Conservation (phyloP, 176 grass and related monocot species). For the Carex kokanica region DNA sequence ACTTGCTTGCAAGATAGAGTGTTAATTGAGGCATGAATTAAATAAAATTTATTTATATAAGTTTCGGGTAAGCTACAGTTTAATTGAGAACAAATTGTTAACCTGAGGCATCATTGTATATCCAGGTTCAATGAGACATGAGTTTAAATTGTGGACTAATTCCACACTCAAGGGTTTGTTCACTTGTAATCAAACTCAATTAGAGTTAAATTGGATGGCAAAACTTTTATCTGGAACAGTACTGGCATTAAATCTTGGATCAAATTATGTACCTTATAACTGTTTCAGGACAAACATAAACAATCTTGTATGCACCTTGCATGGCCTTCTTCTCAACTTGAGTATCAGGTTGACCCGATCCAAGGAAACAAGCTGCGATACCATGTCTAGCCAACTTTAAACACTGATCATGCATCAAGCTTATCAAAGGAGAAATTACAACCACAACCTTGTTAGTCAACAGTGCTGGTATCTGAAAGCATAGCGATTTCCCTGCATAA, state of each 20-base stretch:
- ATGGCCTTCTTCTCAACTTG: slow-evolving; percentile 78
- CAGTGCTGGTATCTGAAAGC: slow-evolving; percentile 90
- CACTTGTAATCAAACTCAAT: not conserved
- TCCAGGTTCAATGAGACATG: not conserved
- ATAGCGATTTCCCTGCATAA: slow-evolving; percentile 81
- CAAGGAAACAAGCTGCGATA: slow-evolving; percentile 90
- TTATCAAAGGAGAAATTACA: slow-evolving; percentile 93
- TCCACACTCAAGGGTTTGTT: not conserved
- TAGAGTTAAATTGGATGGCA: not conserved
- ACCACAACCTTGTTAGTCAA: slow-evolving; percentile 73
- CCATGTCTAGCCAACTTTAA: slow-evolving; percentile 82
- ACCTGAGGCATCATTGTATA: not conserved
- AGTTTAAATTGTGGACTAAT: not conserved
- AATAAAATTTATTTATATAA: not conserved
- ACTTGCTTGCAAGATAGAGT: not conserved
- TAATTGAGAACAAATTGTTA: not conserved
- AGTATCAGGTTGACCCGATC: slow-evolving; percentile 86
- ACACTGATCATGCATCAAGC: slow-evolving; percentile 97
- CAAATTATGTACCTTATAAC: slow-evolving; percentile 55
- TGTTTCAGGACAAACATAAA: slow-evolving; percentile 98
- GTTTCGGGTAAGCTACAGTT: no score
- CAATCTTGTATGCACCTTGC: slow-evolving; percentile 85
- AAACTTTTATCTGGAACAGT: not conserved
- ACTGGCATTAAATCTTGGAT: not conserved
- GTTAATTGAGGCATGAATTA: not conserved